These are phyloP conservation scores for Pyrenula aspistea DNA, from an alignment of 495 filamentous ascomycete species.

Conservation along the genomic window DNA sequence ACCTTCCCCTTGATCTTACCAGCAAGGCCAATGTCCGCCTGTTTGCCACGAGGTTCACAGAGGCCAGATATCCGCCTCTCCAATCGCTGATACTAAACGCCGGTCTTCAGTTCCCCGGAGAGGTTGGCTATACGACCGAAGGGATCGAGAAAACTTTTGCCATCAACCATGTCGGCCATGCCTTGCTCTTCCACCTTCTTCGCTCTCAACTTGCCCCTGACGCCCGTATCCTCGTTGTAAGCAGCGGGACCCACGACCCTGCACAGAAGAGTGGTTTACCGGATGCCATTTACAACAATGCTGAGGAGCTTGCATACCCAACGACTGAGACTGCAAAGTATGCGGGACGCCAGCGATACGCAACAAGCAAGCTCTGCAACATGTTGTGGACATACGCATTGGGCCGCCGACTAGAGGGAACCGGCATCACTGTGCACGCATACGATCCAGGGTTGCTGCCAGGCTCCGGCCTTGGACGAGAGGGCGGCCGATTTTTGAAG, in stretches of 20 bases:
- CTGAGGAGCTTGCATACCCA: slow-evolving; percentile 20
- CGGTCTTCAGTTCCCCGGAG: slow-evolving; percentile 24
- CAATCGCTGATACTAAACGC: slow-evolving; percentile 35
- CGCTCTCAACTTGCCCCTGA: slow-evolving; percentile 29
- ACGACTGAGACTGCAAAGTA: slow-evolving; percentile 7
- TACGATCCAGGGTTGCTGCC: slow-evolving; percentile 37
- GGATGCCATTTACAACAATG: slow-evolving; percentile 16
- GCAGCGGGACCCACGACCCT: slow-evolving; percentile 23
- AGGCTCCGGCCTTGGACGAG: slow-evolving; percentile 27
- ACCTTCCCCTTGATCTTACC: slow-evolving; percentile 27
- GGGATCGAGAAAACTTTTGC: slow-evolving; percentile 32
- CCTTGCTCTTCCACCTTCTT: slow-evolving; percentile 39
- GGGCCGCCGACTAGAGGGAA: slow-evolving; percentile 14
- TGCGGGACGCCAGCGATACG: slow-evolving; percentile 17
- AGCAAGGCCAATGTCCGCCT: slow-evolving; percentile 24
- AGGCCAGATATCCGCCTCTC: slow-evolving; percentile 25
- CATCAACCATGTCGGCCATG: slow-evolving; percentile 26
- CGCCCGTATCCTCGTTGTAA: slow-evolving; percentile 29
- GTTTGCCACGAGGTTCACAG: slow-evolving; percentile 24
- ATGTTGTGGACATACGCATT: slow-evolving; percentile 29
- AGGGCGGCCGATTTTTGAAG: slow-evolving; percentile 3
- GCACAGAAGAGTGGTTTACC: slow-evolving; percentile 17
- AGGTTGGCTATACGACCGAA: slow-evolving; percentile 19
- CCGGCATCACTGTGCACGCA: slow-evolving; percentile 16
- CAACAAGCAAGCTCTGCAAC: slow-evolving; percentile 14